Evolutionary conservation across 805 yeast species (phyloP), one percentile per base, ranked within the genome.

Genomic region (Cyberlindnera samutprakarnensis): DNA sequence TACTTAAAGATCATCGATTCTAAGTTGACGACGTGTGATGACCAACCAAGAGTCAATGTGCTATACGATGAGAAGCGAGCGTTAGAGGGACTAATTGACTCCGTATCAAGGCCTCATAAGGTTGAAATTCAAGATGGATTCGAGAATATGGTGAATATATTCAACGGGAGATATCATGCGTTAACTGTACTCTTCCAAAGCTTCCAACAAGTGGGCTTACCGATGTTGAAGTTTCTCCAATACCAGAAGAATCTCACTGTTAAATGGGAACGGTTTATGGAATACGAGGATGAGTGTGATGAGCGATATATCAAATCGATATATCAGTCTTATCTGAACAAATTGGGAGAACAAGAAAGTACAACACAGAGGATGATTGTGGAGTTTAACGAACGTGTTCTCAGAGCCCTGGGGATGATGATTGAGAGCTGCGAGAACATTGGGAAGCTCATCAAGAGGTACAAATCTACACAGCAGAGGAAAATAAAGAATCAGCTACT

Each of bases 211-310:
- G 13, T 15, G 3, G 33, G 36, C 16, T 14, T 6, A 4, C 42
- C 46, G 2, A 25, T 59, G 14, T 7, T 33, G 8, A 28, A 26
- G 12, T 41, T 46, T 6, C 25, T 40, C 4, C 18, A 18, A 3
- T 26, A 34, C 15, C 47, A 49, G 15, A 35, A 44, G 18, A 20
- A 34, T 2, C 41, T 46, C 14, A 47, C 52, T 2, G 37, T 32
- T 14, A 30, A 31, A 5, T 62, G 66, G 66, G 38, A 47, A 17
- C 18, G 25, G 0, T 35, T 62, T 15, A 44, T 57, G 30, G 51
- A 50, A n/a, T 37, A 47, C 19, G 53, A 44, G n/a, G 46, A 40
- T n/a, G 14, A 19, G 2, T 32, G 32, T 7, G 18, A 28, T 6
- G 47, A 49, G 10, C 39, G 33, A 17, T 50, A 46, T 24, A 44